phyloP scores from a whole-genome alignment of 2,329 filamentous ascomycete genomes.

The Fusarium marasasianum region DNA sequence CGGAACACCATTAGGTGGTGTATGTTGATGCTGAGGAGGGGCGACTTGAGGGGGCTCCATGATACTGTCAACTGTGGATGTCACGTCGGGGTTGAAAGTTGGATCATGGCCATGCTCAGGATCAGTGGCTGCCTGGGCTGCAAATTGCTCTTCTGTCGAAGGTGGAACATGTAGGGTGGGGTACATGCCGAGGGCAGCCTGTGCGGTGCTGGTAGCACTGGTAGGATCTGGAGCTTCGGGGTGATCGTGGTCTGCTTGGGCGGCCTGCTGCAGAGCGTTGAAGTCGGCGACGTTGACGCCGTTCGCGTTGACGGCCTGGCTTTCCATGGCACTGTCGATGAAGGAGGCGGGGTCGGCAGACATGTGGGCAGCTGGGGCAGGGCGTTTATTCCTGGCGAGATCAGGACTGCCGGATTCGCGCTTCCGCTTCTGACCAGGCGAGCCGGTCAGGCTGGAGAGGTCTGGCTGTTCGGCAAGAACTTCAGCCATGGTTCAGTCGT shows the following conservation, averaged over 20 bases:
- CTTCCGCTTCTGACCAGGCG: slow-evolving; percentile 65
- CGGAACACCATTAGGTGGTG: slow-evolving; percentile 54
- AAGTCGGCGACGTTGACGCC: slow-evolving; percentile 64
- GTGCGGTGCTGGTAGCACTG: slow-evolving; percentile 67
- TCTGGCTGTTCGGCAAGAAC: slow-evolving; percentile 59
- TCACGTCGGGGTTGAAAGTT: slow-evolving; percentile 47
- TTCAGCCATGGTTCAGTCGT: slow-evolving; percentile 57
- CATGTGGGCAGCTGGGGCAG: slow-evolving; percentile 57
- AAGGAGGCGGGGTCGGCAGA: slow-evolving; percentile 60
- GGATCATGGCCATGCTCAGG: slow-evolving; percentile 47
- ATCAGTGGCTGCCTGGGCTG: slow-evolving; percentile 57
- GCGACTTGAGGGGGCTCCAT: slow-evolving; percentile 41
- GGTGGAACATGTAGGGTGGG: slow-evolving; percentile 67
- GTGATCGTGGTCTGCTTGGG: slow-evolving; percentile 58
- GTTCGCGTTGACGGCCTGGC: slow-evolving; percentile 50
- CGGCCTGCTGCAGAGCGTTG: slow-evolving; percentile 64
- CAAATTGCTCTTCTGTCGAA: slow-evolving; percentile 68
- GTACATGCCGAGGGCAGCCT: slow-evolving; percentile 68
- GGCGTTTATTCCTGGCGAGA: slow-evolving; percentile 60
- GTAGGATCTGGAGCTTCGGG: slow-evolving; percentile 59
- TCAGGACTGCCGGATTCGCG: slow-evolving; percentile 62
- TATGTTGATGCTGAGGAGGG: slow-evolving; percentile 44
- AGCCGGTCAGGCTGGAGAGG: slow-evolving; percentile 52
- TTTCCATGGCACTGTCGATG: slow-evolving; percentile 64
- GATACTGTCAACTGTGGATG: slow-evolving; percentile 44